Conservation (phyloP, 2,329 filamentous ascomycete species). For the Boeremia lycopersici region DNA sequence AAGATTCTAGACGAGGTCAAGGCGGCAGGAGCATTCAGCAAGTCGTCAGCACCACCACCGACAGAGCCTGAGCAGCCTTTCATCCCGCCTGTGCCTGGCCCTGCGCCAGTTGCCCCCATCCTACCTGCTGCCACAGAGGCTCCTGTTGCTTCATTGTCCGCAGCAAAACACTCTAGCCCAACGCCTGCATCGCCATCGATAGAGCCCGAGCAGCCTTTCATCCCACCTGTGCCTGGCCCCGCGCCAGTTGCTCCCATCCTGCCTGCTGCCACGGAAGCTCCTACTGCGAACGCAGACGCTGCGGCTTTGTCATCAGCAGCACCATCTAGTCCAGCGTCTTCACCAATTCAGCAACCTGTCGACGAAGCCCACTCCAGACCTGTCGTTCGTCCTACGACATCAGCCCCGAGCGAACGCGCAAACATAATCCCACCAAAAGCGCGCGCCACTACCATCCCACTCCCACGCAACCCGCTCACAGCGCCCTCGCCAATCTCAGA, state of each 20-base stretch:
- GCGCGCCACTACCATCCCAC: conserved; percentile 32
- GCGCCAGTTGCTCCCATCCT: conserved; percentile 13
- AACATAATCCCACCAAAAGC: conserved; percentile 6
- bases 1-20: conserved; percentile 41
- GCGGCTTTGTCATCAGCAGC: neutral
- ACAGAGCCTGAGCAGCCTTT: conserved; percentile 6
- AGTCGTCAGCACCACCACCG: neutral
- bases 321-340: neutral
- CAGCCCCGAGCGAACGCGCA: conserved; percentile 10
- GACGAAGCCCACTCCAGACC: neutral
- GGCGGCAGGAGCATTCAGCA: conserved; percentile 30
- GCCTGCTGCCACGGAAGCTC: neutral
- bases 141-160: no score
- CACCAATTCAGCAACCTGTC: conserved; percentile 11
- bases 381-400: conserved; percentile 4
- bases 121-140: neutral
- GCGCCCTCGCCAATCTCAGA: conserved; percentile 19
- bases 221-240: conserved; percentile 12
- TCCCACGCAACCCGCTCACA: conserved; percentile 25
- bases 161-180: no score
- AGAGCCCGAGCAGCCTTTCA: conserved; percentile 4
- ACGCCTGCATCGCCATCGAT: neutral
- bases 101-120: conserved; percentile 15
- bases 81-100: conserved; percentile 10
- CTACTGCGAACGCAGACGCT: neutral